Percentiles rank a stretch among this genome's conserved stretches.
Evolutionary conservation across 306 rosid genomes (phyloP).

Genomic region (Trichosanthes cucumerina): DNA sequence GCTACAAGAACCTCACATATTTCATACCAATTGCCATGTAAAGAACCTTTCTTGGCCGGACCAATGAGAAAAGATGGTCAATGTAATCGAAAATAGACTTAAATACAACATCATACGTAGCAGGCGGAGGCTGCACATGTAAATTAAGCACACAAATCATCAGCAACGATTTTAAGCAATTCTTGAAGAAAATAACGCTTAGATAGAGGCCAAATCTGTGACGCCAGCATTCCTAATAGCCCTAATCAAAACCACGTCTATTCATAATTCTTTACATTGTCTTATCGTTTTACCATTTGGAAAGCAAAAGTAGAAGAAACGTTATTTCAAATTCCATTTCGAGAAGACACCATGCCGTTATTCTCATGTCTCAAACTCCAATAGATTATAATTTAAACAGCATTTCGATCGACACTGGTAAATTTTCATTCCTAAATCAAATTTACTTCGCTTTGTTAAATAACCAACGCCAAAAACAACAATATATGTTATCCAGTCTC

Average conservation of each 20-base stretch:
- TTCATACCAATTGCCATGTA: slow-evolving; percentile 80
- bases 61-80: slow-evolving; percentile 79
- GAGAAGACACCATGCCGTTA: background rate
- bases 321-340: background rate
- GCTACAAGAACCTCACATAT: slow-evolving; percentile 1
- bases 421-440: background rate
- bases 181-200: background rate
- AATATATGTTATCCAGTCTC: background rate
- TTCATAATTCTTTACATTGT: background rate
- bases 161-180: background rate
- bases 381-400: background rate
- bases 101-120: slow-evolving; percentile 72
- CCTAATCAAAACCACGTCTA: background rate
- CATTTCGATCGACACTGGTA: background rate
- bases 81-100: slow-evolving; percentile 71
- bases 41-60: slow-evolving; percentile 93
- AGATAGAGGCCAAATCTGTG: background rate
- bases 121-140: slow-evolving; percentile 69
- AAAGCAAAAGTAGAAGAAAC: background rate
- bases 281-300: background rate
- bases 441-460: background rate
- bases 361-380: background rate
- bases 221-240: background rate
- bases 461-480: background rate
- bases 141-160: background rate